Conservation (phyloP, 495 filamentous ascomycete genomes). For the Rusavskia elegans region DNA sequence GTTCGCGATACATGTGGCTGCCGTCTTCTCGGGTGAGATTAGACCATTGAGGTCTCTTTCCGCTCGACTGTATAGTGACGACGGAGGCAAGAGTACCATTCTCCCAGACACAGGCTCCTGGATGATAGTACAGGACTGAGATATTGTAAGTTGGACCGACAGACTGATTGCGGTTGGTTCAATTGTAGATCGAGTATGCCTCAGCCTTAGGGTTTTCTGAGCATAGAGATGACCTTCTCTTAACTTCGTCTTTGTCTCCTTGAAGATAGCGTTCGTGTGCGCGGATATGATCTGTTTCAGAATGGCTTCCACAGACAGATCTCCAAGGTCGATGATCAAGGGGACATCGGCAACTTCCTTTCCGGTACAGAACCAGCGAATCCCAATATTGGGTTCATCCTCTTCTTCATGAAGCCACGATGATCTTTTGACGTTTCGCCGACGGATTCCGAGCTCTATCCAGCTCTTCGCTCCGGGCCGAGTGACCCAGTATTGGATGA, state of each 20-base stretch:
- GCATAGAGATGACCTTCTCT: conserved; percentile 39
- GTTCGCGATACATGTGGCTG: conserved; percentile 31
- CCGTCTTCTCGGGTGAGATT: conserved; percentile 20
- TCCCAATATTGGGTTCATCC: conserved; percentile 33
- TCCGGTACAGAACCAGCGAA: conserved; percentile 76
- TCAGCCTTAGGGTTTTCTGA: conserved; percentile 34
- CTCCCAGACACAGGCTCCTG: conserved; percentile 54
- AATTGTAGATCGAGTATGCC: conserved; percentile 32
- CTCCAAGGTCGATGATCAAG: conserved; percentile 46
- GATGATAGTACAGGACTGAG: conserved; percentile 38
- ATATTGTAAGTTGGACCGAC: conserved; percentile 46
- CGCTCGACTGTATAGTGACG: conserved; percentile 19
- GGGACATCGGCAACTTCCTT: conserved; percentile 50
- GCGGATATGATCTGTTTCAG: conserved; percentile 57
- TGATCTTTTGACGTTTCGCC: conserved; percentile 31
- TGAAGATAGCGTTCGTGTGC: conserved; percentile 54
- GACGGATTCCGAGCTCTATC: conserved; percentile 71
- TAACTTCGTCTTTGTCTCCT: conserved; percentile 41
- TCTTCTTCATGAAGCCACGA: conserved; percentile 23
- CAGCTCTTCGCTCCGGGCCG: conserved; percentile 60
- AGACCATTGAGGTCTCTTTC: conserved; percentile 37
- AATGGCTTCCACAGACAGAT: conserved; percentile 56
- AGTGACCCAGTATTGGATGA: conserved; percentile 79
- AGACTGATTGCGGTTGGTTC: conserved; percentile 52
- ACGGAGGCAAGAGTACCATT: conserved; percentile 33